Conservation (phyloP, 75 land plant genomes). For the Sequoiadendron giganteum region DNA sequence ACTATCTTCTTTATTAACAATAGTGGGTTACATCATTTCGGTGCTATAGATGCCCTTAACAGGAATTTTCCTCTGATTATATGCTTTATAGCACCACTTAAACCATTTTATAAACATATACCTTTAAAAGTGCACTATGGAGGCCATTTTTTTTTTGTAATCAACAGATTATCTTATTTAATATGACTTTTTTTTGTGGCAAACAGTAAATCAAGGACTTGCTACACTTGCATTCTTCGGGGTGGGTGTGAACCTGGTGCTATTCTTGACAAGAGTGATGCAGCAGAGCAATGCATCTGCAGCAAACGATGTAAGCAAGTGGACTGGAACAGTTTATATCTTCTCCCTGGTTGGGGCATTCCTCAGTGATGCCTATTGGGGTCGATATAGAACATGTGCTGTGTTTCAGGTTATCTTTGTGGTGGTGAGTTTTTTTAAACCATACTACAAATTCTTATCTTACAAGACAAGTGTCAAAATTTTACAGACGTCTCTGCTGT, state of each 20-base stretch:
- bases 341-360: constrained; percentile 82
- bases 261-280: constrained; percentile 65
- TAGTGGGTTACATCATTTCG: not conserved
- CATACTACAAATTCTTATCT: not conserved
- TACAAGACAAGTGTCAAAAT: not conserved
- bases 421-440: constrained; percentile 28
- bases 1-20: not conserved
- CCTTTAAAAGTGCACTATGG: not conserved
- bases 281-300: constrained; percentile 61
- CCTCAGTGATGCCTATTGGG: constrained; percentile 75
- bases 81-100: not conserved
- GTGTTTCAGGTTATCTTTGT: constrained; percentile 54
- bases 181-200: not conserved
- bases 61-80: not conserved
- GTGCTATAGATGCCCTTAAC: not conserved
- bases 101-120: not conserved
- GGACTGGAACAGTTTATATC: constrained; percentile 70
- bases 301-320: constrained; percentile 68
- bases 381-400: constrained; percentile 72
- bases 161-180: not conserved
- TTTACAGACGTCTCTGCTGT: not conserved
- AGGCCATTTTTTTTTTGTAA: not conserved
- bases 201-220: constrained; percentile 59
- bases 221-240: constrained; percentile 66
- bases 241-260: constrained; percentile 70